A percentile compares a stretch with the other conserved stretches of the same genome.
phyloP scores from a whole-genome alignment of 768 basidiomycete species.

The Hypsizygus marmoreus region DNA sequence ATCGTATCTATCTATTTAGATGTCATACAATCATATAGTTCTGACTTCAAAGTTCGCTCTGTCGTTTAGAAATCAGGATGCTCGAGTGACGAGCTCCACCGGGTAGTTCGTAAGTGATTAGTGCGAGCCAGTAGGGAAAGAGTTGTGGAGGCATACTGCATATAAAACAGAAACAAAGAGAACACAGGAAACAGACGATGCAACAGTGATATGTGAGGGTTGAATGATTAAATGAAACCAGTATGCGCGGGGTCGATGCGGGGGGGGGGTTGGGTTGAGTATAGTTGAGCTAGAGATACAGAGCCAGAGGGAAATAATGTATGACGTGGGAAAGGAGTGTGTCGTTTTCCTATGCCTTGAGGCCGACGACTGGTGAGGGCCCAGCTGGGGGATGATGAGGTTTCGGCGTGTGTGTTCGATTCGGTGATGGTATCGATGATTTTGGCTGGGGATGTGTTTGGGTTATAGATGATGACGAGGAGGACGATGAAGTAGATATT shows the following conservation, averaged over 20 bases:
- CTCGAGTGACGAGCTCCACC: too few relatives aligned
- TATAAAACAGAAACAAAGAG: too few relatives aligned
- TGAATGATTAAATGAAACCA: constrained; percentile 4
- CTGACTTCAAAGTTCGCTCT: too few relatives aligned
- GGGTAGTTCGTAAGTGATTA: too few relatives aligned
- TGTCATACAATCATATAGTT: too few relatives aligned
- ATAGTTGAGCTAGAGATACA: constrained; percentile 20
- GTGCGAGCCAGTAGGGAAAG: too few relatives aligned
- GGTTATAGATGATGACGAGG: constrained; percentile 6
- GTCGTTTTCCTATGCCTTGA: constrained; percentile 26
- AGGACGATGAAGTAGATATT: constrained; percentile 3
- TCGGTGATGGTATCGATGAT: constrained; percentile 12
- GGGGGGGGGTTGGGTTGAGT: too few relatives aligned
- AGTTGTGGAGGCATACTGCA: too few relatives aligned
- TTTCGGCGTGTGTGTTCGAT: constrained; percentile 23
- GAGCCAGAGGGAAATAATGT: not conserved
- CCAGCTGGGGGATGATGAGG: constrained; percentile 20
- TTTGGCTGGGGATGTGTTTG: constrained; percentile 5
- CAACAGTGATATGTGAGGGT: too few relatives aligned
- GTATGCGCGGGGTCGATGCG: not conserved
- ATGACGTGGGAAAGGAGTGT: not conserved
- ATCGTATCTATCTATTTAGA: too few relatives aligned
- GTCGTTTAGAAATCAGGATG: too few relatives aligned
- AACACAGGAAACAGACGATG: too few relatives aligned
- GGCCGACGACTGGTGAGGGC: constrained; percentile 26